Evolutionary conservation across 108 stramenopile species (phyloP), one percentile per base, ranked within the genome.

Genomic region (Cyclotella choctawhatcheeana): DNA sequence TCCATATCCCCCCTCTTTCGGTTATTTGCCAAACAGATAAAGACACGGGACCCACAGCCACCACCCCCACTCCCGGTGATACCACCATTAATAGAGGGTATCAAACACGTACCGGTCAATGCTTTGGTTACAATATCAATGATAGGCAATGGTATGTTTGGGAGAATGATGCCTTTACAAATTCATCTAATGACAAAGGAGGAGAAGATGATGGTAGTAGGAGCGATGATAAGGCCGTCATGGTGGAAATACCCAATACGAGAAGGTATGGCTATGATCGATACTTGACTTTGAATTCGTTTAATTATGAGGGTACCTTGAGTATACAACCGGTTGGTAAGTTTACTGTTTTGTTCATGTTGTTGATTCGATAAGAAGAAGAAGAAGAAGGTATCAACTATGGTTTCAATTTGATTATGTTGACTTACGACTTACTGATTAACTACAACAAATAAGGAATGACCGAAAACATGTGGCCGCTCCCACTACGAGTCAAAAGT

Each of bases 91-190:
- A 56, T 56, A 27, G 55, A 1, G 55, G 55, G 0, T 56, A 56
- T 56, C 55, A 56, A 56, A 31, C 55, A 1, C 55, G 55, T 31
- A 56, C 55, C 8, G 1, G 29, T 12, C 29, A 56, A n/a, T 56
- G 55, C 14, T 56, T 56, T 56, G 55, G 55, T 31, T 31, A 30
- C 51, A 52, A 52, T 31, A 56, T 12, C 14, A 30, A 56, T n/a
- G 31, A 56, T 12, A 13, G 5, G 14, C 14, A 56, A 31, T 56
- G 55, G 55, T 56, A 56, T 30, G 55, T 30, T 30, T 56, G 55
- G 55, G 3, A 56, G 31, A 30, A 56, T 56, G n/a, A n/a, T n/a
- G n/a, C 29, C 12, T 18, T 29, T 14, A 1, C 10, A 8, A n/a
- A n/a, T n/a, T n/a, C n/a, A n/a, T n/a, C n/a, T n/a, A n/a, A n/a